Percentiles rank a stretch among this genome's conserved stretches.
phyloP scores from a whole-genome alignment of 2,329 filamentous ascomycete genomes.

The Eurotiales sp. region DNA sequence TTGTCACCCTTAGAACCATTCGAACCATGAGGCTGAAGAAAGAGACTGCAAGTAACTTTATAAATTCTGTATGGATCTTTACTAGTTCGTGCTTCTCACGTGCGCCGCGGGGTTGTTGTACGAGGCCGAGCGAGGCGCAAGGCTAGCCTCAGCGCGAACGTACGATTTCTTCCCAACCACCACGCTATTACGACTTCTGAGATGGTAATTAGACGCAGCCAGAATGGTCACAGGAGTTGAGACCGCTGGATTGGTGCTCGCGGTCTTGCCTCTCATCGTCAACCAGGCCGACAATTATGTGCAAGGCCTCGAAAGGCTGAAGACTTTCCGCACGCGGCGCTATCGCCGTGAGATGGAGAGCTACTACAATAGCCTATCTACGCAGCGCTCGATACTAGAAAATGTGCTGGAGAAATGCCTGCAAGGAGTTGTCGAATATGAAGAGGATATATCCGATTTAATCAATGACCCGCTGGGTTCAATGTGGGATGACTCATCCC shows the following conservation, averaged over 20 bases:
- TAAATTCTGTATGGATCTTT: too few species aligned
- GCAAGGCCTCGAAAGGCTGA: slow-evolving; percentile 19
- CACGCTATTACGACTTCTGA: too few species aligned
- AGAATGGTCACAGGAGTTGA: not conserved
- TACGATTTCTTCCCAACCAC: too few species aligned
- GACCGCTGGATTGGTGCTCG: slow-evolving; percentile 18
- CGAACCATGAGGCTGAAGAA: too few species aligned
- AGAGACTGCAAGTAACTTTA: too few species aligned
- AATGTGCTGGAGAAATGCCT: not conserved
- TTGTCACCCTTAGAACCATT: too few species aligned
- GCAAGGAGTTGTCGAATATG: not conserved
- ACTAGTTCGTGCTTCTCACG: too few species aligned
- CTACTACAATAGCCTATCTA: not conserved
- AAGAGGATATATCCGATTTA: not conserved
- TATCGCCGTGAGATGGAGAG: slow-evolving; percentile 16
- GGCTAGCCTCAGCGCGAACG: too few species aligned
- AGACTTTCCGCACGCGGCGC: slow-evolving; percentile 14
- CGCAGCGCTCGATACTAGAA: not conserved
- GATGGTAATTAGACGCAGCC: too few species aligned
- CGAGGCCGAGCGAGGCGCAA: too few species aligned
- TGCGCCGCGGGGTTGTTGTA: too few species aligned
- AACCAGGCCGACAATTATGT: slow-evolving; percentile 22
- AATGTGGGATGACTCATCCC: not conserved
- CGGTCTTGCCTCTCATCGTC: slow-evolving; percentile 22
- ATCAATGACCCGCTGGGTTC: not conserved